Conservation (phyloP, 768 basidiomycete genomes). For the Mycena kentingensis region DNA sequence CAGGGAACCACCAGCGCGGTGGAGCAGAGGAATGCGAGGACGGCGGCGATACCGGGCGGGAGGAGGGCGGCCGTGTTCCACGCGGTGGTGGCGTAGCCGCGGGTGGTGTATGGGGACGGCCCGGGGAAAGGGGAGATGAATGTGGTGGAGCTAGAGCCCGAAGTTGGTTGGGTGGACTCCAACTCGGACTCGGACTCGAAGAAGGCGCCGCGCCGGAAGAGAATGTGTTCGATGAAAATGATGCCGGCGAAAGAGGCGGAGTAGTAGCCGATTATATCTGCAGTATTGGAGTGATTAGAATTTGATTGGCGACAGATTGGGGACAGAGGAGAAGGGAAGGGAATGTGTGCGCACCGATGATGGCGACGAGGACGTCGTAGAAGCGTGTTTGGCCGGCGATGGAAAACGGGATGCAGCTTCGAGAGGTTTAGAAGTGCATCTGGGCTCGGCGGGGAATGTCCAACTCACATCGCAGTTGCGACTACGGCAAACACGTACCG, state of each 20-base stretch:
- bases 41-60: constrained; percentile 65
- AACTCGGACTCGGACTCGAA: too few relatives aligned
- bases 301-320: too few relatives aligned
- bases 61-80: constrained; percentile 60
- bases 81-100: constrained; percentile 46
- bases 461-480: constrained; percentile 62
- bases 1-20: constrained; percentile 62
- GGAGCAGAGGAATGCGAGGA: constrained; percentile 50
- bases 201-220: constrained; percentile 57
- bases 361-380: constrained; percentile 61
- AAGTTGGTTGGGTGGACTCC: too few relatives aligned
- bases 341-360: constrained; percentile 38
- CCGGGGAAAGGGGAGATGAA: too few relatives aligned
- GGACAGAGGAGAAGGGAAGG: background rate
- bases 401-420: constrained; percentile 64
- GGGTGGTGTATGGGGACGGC: too few relatives aligned
- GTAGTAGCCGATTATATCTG: constrained; percentile 59
- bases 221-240: constrained; percentile 64
- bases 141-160: too few relatives aligned
- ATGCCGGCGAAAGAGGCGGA: constrained; percentile 58
- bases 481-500: constrained; percentile 69
- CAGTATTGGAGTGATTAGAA: background rate
- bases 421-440: background rate
- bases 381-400: constrained; percentile 72
- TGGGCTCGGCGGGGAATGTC: background rate